phyloP scores from a whole-genome alignment of 129 eudicot species.

The Erigeron canadensis region DNA sequence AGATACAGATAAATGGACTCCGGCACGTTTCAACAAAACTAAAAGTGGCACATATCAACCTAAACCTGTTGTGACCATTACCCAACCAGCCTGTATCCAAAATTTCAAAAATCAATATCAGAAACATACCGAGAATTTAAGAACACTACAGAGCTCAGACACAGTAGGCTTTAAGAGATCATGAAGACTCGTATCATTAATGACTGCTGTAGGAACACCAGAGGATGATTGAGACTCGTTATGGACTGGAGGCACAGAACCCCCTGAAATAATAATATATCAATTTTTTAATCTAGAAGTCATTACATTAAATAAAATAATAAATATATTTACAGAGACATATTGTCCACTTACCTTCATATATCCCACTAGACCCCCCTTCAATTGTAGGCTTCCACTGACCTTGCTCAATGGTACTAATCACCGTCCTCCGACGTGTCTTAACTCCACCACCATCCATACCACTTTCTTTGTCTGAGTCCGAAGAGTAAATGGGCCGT shows the following conservation, averaged over 20 bases:
- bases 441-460: slow-evolving; percentile 41
- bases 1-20: too few relatives aligned
- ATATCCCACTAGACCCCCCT: slow-evolving; percentile 28
- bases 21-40: background rate
- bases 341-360: slow-evolving; percentile 37
- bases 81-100: background rate
- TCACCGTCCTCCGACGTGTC: slow-evolving; percentile 46
- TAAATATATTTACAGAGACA: background rate
- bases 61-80: background rate
- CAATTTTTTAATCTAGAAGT: slow-evolving; percentile 15
- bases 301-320: background rate
- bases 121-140: slow-evolving; percentile 60
- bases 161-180: slow-evolving; percentile 41
- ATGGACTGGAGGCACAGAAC: slow-evolving; percentile 25
- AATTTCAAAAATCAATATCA: slow-evolving; percentile 3
- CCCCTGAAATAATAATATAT: slow-evolving; percentile 37
- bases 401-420: slow-evolving; percentile 30
- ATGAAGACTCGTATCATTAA: slow-evolving; percentile 31
- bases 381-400: slow-evolving; percentile 25
- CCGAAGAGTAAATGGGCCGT: slow-evolving; percentile 42
- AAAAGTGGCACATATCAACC: background rate
- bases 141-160: slow-evolving; percentile 46
- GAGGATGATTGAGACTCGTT: slow-evolving; percentile 34
- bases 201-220: slow-evolving; percentile 13
- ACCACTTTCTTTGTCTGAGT: slow-evolving; percentile 23